Evolutionary conservation across 2,329 filamentous ascomycete species (phyloP).

Genomic region (Xylaria hypoxylon): DNA sequence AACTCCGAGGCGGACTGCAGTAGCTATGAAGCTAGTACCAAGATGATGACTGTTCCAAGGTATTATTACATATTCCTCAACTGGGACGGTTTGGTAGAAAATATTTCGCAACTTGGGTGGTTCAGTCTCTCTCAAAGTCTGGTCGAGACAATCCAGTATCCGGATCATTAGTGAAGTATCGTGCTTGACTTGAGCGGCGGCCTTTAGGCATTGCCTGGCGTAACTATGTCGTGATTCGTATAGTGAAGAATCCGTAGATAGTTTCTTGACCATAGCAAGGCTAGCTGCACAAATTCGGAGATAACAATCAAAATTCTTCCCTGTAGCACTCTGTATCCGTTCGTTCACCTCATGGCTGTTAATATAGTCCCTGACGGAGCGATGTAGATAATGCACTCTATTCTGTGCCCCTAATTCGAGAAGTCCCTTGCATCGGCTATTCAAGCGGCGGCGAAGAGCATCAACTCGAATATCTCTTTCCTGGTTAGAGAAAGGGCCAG

Average conservation of each 20-base stretch:
- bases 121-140: not conserved
- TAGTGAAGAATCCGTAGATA: not conserved
- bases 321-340: not conserved
- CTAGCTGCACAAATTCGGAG: not conserved
- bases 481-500: not conserved
- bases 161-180: slow-evolving; percentile 1
- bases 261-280: not conserved
- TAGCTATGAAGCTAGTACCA: not conserved
- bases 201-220: not conserved
- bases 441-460: not conserved
- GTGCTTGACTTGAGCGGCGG: not conserved
- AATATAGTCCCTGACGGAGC: not conserved
- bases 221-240: not conserved
- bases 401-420: not conserved
- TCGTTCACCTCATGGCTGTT: not conserved
- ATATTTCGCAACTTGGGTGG: not conserved
- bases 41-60: too few relatives aligned
- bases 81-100: too few relatives aligned
- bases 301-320: not conserved
- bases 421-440: not conserved
- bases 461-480: not conserved
- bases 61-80: too few relatives aligned
- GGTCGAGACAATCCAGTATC: not conserved
- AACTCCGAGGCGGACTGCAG: not conserved
- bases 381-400: not conserved